Base-by-base conservation (phyloP, 2,329 filamentous ascomycete genomes). In the Colletotrichum sp. region DNA sequence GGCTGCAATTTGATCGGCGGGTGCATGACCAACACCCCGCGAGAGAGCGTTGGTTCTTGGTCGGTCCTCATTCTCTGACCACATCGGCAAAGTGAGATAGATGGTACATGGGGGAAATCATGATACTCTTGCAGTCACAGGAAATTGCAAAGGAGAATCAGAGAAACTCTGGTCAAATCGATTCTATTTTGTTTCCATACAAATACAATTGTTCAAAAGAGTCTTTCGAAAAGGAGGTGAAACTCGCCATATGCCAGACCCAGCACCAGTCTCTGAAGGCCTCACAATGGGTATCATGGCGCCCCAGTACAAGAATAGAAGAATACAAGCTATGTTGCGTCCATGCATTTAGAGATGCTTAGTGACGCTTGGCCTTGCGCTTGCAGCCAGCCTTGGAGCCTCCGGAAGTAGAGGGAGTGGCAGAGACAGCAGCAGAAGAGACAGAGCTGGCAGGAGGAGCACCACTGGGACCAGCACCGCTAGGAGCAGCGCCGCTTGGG, bases 391-490 rank as follows among this genome's bases (percentile, higher is more conserved):
- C 55, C 26, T 59, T 59, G 15, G 55, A 59, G 55, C 55, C 55
- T 18, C 21, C 55, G 1, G 55, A 59, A 24, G 55, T 59, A 28
- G 55, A 59, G 9, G 55, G 55, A 13, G 63, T 66, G 36, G 63
- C 63, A 39, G 63, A 66, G 63, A 26, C 24, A 39, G 63, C 34
- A 26, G 63, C 21, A 9, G 32, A 24, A 26, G 63, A 66, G 36
- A 15, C 63, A 18, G 63, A 18, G 36, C 63, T 28, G 16, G 32
- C 36, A 10, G 63, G 24, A 18, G 63, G 63, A 26, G 32, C 63
- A 26, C 63, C 63, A 28, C 63, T 66, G 34, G 63, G 63, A 16
- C 63, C 63, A 34, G 63, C 34, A 65, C 34, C 63, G 36, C 63
- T 65, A 24, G 63, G 63, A 21, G 30, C 63, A 24, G 63, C 34